Base-by-base conservation (phyloP, 176 grass and related monocot genomes). In the Echinochloa phyllopogon region DNA sequence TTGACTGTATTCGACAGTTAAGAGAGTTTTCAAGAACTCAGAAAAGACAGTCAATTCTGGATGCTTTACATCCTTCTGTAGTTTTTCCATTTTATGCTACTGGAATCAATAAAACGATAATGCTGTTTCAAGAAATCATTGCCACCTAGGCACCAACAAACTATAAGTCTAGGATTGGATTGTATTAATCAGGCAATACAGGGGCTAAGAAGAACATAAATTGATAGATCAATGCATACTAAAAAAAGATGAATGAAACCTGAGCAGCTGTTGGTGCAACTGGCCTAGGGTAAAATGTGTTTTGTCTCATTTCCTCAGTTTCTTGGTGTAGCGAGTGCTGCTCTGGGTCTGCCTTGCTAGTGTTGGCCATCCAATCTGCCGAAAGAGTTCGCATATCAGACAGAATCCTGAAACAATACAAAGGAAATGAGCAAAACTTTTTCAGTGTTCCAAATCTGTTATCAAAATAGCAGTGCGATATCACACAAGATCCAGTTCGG, bases 341-440 rank as follows among this genome's bases (percentile, higher is more conserved):
- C 69, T 98, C 96, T 69, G 87, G 85, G 39, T 93, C 93, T 85
- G 83, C 77, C 87, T 94, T 98, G 74, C 83, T 98, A 62, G 84
- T 90, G 75, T 94, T 98, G 71, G 96, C 96, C 96, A 98, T 98
- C 93, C 96, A 98, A 88, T 98, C 96, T 86, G 93, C 93, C 67
- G 96, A 95, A 51, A 98, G 89, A 56, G 96, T 98, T 85, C 89
- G 89, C 96, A 98, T 98, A 95, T 98, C 96, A 82, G 93, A 94
- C 52, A 98, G 91, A 82, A 98, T 95, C 93, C 96, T 98, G 91
- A 87, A 93, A 98, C 77, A 83, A 74, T 75, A 65, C 39, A 58
- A 86, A 85, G 79, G 29, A 88, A 77, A 86, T 85, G 38, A 77
- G 40, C 7, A 66, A 81, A 76, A 73, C 59, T 66, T 51, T 63